These are phyloP conservation scores for Aspergillus sp. DNA, from an alignment of 2,329 filamentous ascomycete genomes.

Conservation along the genomic window DNA sequence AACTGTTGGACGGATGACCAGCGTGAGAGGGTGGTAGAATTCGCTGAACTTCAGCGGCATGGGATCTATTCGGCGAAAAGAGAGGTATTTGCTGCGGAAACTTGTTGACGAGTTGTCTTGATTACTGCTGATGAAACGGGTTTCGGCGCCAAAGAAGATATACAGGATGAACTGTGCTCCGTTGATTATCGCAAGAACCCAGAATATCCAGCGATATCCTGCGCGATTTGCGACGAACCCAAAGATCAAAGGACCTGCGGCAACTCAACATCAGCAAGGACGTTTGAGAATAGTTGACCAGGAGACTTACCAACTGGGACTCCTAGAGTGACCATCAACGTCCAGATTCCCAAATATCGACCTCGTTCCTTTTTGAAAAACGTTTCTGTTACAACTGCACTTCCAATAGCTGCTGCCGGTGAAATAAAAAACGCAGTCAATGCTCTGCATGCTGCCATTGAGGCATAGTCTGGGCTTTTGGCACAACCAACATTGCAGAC, in stretches of 20 bases:
- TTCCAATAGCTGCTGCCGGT: slow-evolving; percentile 55
- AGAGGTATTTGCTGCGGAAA: slow-evolving; percentile 32
- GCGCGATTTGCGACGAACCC: slow-evolving; percentile 50
- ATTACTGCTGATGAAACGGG: slow-evolving; percentile 47
- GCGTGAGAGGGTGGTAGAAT: slow-evolving; percentile 53
- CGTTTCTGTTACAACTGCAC: slow-evolving; percentile 57
- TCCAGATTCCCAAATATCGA: slow-evolving; percentile 59
- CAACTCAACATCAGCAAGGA: slow-evolving; percentile 9
- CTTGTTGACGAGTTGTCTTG: slow-evolving; percentile 12
- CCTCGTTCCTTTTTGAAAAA: slow-evolving; percentile 58
- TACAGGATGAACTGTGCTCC: slow-evolving; percentile 58
- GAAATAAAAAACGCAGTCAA: slow-evolving; percentile 57
- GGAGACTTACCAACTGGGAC: slow-evolving; percentile 36
- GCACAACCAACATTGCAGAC: slow-evolving; percentile 59
- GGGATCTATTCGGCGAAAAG: slow-evolving; percentile 53
- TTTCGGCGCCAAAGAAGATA: slow-evolving; percentile 56
- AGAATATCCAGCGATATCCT: slow-evolving; percentile 62
- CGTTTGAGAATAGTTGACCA: background rate
- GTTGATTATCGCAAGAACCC: slow-evolving; percentile 59
- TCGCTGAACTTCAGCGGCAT: slow-evolving; percentile 50
- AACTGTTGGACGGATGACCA: slow-evolving; percentile 49
- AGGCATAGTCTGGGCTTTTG: slow-evolving; percentile 49
- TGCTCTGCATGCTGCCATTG: slow-evolving; percentile 54
- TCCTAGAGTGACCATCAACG: slow-evolving; percentile 52
- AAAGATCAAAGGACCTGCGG: slow-evolving; percentile 36